Evolutionary conservation across 129 eudicot species (phyloP).

Genomic region (Smallanthus sonchifolius): DNA sequence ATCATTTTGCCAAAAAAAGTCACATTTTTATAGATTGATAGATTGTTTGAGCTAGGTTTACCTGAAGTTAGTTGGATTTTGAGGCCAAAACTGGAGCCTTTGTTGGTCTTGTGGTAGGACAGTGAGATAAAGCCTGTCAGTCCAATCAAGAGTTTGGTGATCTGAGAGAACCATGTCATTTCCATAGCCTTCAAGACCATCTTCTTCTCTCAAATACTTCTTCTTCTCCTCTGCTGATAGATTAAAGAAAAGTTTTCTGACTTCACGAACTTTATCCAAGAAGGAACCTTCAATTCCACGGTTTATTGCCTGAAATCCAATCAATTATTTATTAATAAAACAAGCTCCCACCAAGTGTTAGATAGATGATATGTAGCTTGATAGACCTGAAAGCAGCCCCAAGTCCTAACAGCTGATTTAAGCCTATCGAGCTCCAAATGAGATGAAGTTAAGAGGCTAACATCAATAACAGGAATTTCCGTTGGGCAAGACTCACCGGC

Average conservation of each 20-base stretch:
- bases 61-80: constrained; percentile 49
- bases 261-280: constrained; percentile 38
- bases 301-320: constrained; percentile 40
- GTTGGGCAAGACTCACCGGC: neutral
- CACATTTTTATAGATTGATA: too few species aligned
- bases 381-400: constrained; percentile 48
- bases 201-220: constrained; percentile 32
- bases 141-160: constrained; percentile 58
- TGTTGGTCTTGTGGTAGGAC: constrained; percentile 40
- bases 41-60: neutral
- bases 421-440: constrained; percentile 39
- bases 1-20: too few species aligned
- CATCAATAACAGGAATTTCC: constrained; percentile 24
- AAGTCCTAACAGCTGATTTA: constrained; percentile 40
- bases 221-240: constrained; percentile 47
- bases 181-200: constrained; percentile 63
- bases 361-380: neutral
- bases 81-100: constrained; percentile 54
- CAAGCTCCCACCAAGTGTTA: too few species aligned
- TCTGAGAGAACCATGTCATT: constrained; percentile 48
- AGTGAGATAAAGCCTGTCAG: constrained; percentile 44
- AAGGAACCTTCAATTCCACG: constrained; percentile 47
- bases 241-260: constrained; percentile 31
- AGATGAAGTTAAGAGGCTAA: constrained; percentile 27
- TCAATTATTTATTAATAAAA: neutral